Percentiles rank a stretch among this genome's conserved stretches.
Evolutionary conservation across 2,329 filamentous ascomycete species (phyloP).

Genomic region (Clarireedia monteithiana): DNA sequence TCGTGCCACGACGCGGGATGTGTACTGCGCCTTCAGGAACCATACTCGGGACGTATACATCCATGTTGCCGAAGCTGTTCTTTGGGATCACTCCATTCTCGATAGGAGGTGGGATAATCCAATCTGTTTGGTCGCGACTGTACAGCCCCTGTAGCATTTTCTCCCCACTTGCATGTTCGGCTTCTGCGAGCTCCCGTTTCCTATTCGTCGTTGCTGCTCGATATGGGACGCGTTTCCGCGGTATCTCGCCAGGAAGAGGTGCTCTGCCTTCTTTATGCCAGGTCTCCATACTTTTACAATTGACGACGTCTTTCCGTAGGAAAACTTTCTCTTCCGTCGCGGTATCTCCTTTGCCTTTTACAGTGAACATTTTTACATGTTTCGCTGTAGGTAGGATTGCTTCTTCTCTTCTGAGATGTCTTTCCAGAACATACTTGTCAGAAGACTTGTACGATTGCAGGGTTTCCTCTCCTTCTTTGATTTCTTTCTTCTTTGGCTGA

Average conservation of each 20-base stretch:
- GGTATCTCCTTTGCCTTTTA: constrained; percentile 63
- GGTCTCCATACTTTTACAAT: constrained; percentile 85
- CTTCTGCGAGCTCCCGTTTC: constrained; percentile 82
- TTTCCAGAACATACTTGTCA: constrained; percentile 73
- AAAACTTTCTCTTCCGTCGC: constrained; percentile 77
- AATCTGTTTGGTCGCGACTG: constrained; percentile 78
- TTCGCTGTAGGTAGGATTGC: constrained; percentile 63
- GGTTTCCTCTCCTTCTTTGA: constrained; percentile 70
- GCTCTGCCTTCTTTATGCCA: constrained; percentile 96
- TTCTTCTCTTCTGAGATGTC: constrained; percentile 88
- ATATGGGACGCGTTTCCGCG: constrained; percentile 81
- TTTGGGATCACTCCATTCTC: constrained; percentile 80
- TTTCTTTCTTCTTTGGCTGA: constrained; percentile 63
- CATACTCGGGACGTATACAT: constrained; percentile 92
- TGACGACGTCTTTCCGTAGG: constrained; percentile 67
- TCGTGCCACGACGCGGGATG: constrained; percentile 68
- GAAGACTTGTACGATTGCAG: constrained; percentile 84
- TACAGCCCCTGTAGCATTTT: constrained; percentile 86
- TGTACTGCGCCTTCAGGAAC: constrained; percentile 78
- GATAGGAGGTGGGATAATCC: constrained; percentile 88
- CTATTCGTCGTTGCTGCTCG: constrained; percentile 84
- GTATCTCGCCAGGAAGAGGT: constrained; percentile 59
- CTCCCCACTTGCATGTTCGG: constrained; percentile 64
- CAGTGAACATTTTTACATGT: constrained; percentile 66
- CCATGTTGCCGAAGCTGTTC: constrained; percentile 93